Evolutionary conservation across 108 stramenopile genomes (phyloP), one percentile per base, ranked within the genome.

Genomic region (Mediolabrus comicus): DNA sequence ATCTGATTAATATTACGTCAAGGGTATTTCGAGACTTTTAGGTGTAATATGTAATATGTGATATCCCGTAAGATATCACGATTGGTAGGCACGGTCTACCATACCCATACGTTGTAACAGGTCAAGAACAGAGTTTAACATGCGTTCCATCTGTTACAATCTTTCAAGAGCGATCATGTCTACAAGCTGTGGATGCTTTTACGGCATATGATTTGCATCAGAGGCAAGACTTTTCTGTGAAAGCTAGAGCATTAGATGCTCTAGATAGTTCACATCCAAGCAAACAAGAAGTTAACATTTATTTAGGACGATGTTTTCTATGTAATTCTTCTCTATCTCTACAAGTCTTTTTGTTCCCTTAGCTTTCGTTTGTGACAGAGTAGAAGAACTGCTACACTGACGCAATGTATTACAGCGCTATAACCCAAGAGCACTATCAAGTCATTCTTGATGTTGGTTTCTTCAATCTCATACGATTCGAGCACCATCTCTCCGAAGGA

Each of bases 391-490:
- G 36, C 36, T 43, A 43, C 41, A 43, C 17, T 49, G 19, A 49
- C 7, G 22, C 46, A 24, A 49, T 49, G 19, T 9, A 49, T 73
- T 0, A 73, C 71, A 57, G 53, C 25, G 6, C 59, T 39, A 43
- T 75, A 69, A 27, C 59, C 52, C 38, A 73, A 49, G 7, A 73
- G 14, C 25, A 71, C 74, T 12, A 73, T 32, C 38, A 67, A 49
- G 51, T 83, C 82, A 13, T 78, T 51, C 14, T 64, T 46, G n/a
- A 74, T 58, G 35, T 81, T 77, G 19, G 74, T 69, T 34, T 83
- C 72, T 22, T 80, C 82, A 68, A 87, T 87, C 58, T 84, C 84
- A 71, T 81, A 87, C 11, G 69, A 70, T 35, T 53, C 32, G 13
- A 87, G 41, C 3, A 87, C 81, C 32, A 60, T 53, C 4, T 68